A percentile compares a stretch with the other conserved stretches of the same genome.
These are phyloP conservation scores for Arthrobotrys iridis DNA, from an alignment of 2,329 filamentous ascomycete species.

Conservation along the genomic window DNA sequence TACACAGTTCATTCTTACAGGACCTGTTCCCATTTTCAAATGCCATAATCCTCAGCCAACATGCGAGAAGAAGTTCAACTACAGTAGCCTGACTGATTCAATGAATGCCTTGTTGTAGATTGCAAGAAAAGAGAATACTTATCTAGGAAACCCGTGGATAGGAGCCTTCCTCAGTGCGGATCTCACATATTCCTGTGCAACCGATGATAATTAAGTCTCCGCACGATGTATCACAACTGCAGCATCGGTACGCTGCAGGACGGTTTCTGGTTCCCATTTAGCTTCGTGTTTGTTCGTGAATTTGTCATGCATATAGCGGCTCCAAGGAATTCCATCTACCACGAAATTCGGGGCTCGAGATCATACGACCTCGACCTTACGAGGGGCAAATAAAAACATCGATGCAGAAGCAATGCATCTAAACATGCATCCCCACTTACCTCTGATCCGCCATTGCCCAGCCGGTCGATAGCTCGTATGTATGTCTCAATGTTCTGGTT, in stretches of 20 bases:
- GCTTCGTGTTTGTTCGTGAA: not conserved
- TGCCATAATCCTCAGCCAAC: not conserved
- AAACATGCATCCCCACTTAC: slow-evolving; percentile 5
- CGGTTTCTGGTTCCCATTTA: not conserved
- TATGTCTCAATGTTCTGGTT: slow-evolving; percentile 27
- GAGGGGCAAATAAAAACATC: slow-evolving; percentile 10
- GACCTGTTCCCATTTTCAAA: too few species aligned
- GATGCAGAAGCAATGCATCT: slow-evolving; percentile 15
- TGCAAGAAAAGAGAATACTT: not conserved
- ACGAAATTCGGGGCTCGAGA: not conserved
- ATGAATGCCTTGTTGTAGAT: too few species aligned
- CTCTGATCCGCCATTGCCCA: not conserved
- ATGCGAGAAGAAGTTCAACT: not conserved
- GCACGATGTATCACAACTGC: not conserved
- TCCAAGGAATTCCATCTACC: slow-evolving; percentile 1
- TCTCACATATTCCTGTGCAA: not conserved
- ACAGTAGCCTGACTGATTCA: not conserved
- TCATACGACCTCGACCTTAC: slow-evolving; percentile 19
- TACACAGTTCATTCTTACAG: not conserved
- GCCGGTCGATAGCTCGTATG: slow-evolving; percentile 13
- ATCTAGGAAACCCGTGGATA: not conserved
- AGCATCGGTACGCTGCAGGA: slow-evolving; percentile 2
- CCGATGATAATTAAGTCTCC: slow-evolving; percentile 8
- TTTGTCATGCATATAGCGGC: slow-evolving; percentile 6
- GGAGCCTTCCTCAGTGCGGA: not conserved